phyloP scores from a whole-genome alignment of 1,284 basidiomycete genomes.

The Puccinia polysora region DNA sequence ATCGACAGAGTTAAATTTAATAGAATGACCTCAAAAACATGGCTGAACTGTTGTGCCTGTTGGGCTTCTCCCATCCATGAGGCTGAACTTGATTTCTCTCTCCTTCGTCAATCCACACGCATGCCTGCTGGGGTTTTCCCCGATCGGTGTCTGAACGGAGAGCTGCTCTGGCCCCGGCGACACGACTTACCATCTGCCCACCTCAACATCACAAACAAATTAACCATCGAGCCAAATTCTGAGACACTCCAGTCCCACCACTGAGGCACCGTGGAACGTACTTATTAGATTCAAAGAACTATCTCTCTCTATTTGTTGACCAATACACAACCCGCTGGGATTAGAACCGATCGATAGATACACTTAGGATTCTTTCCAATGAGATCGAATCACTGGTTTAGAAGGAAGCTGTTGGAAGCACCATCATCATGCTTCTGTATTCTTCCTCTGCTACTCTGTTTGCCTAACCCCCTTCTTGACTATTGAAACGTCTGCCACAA shows the following conservation, averaged over 20 bases:
- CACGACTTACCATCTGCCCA: no score
- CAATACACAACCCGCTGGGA: neutral
- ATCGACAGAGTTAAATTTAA: slow-evolving; percentile 11
- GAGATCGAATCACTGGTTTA: slow-evolving; percentile 24
- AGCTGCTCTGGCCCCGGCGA: slow-evolving; percentile 17
- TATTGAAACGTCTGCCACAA: neutral
- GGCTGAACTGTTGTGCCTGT: slow-evolving; percentile 14
- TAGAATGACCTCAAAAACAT: slow-evolving; percentile 3
- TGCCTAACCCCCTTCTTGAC: slow-evolving; percentile 1
- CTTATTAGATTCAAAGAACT: no score
- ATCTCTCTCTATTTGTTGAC: slow-evolving; percentile 16
- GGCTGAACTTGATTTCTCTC: neutral
- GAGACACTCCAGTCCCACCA: slow-evolving; percentile 19
- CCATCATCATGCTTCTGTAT: slow-evolving; percentile 17
- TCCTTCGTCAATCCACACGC: neutral
- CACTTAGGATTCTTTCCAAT: slow-evolving; percentile 8
- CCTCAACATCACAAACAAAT: slow-evolving; percentile 13
- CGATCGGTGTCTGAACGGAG: slow-evolving; percentile 38
- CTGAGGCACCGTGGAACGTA: neutral
- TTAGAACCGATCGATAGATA: neutral
- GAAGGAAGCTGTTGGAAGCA: slow-evolving; percentile 28
- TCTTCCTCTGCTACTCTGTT: slow-evolving; percentile 17
- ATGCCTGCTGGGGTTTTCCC: neutral
- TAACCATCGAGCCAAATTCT: slow-evolving; percentile 2
- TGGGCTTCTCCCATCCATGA: slow-evolving; percentile 1